Base-by-base conservation (phyloP, 306 rosid genomes). In the Canavalia ensiformis region DNA sequence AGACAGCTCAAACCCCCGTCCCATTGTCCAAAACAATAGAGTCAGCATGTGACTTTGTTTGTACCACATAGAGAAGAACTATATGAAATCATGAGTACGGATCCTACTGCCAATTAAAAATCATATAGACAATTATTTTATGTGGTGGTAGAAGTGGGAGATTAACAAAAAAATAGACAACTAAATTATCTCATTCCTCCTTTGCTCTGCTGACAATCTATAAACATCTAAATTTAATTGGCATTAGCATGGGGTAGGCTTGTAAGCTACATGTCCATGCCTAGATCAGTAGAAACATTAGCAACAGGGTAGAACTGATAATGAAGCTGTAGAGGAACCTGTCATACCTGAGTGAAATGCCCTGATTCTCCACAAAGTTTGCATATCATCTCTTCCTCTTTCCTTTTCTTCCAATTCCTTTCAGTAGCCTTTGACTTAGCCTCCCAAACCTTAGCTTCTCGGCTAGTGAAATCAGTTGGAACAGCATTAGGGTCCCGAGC, bases 381-480 rank as follows among this genome's bases (percentile, higher is more conserved):
- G 87, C 99, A 96, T 54, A 96, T 92, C 97, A 96, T 85, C 89
- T 96, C 99, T 84, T 96, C 99, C 67, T 96, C 99, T 83, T 96
- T 96, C 68, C 98, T 90, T 84, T 96, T 96, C 90, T 96, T 96
- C 99, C 99, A 96, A 84, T 90, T 96, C 88, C 98, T 92, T 89
- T 96, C 99, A 0, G 98, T 93, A 54, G 99, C 99, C 88, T 96
- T 96, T 1, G 99, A 96, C 90, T 96, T 96, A 46, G 99, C 99
- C 86, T 96, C 97, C 99, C 99, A 96, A 68, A 96, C 94, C 91
- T 96, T 96, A 8, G 99, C 99, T 86, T 96, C 99, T 47, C 99
- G 89, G 90, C 99, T 96, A 7, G 98, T 96, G 71, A 96, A 96
- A 88, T 92, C 99, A 4, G 97, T 96, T 2, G 99, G 99, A 12